Evolutionary conservation across 2,329 filamentous ascomycete genomes (phyloP).

Genomic region (Aspergillus uvarum): DNA sequence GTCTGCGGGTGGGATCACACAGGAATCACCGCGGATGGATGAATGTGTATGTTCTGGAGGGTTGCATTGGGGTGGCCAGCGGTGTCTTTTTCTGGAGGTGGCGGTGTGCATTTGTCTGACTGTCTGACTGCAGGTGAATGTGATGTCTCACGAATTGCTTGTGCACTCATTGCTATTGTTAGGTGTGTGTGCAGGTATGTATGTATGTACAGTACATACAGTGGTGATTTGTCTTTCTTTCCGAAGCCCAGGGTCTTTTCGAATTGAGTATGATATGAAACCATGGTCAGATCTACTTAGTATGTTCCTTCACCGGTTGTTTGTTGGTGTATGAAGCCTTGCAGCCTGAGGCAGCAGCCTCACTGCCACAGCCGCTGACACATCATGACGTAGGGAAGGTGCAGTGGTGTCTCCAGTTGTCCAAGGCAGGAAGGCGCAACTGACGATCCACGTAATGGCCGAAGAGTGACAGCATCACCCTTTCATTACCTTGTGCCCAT

Average conservation of each 20-base stretch:
- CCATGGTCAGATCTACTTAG: no score
- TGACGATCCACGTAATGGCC: background rate
- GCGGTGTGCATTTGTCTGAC: background rate
- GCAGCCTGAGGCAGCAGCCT: background rate
- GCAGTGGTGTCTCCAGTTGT: background rate
- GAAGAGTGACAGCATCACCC: background rate
- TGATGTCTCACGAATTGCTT: background rate
- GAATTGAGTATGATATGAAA: no score
- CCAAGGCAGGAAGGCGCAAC: background rate
- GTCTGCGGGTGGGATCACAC: conserved; percentile 8
- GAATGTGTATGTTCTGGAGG: conserved; percentile 3
- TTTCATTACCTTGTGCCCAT: background rate
- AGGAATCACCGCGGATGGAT: conserved; percentile 6
- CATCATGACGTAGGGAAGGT: conserved; percentile 13
- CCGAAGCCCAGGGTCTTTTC: no score
- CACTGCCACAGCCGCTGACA: conserved; percentile 2
- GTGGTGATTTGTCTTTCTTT: no score
- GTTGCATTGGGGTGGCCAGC: conserved; percentile 12
- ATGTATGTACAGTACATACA: background rate
- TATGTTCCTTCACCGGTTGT: no score
- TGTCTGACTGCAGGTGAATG: background rate
- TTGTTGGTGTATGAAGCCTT: background rate
- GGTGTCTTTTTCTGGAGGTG: conserved; percentile 1
- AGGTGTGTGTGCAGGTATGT: background rate
- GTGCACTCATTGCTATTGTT: background rate